These are phyloP conservation scores for Leptomonas pyrrhocoris DNA, from an alignment of 208 protist genomes.

Conservation along the genomic window DNA sequence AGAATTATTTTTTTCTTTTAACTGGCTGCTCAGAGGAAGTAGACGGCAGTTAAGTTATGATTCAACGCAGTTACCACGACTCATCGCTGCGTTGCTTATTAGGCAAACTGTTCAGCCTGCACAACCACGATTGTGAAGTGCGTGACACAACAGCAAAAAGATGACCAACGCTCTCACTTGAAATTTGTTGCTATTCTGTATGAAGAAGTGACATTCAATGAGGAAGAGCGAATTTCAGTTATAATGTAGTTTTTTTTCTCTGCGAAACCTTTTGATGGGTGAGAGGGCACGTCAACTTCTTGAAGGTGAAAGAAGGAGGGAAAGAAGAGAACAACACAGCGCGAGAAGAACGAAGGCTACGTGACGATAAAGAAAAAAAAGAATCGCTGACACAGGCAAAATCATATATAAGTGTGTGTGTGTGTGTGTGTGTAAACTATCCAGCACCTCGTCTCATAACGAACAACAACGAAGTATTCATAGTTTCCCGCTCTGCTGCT, in stretches of 20 bases:
- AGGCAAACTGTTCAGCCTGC: neutral
- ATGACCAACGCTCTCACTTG: neutral
- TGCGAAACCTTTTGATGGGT: slow-evolving; percentile 5
- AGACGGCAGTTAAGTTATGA: slow-evolving; percentile 1
- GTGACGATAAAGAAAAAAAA: slow-evolving; percentile 1
- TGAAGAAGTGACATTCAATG: neutral
- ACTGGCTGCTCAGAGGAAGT: neutral
- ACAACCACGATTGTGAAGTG: neutral
- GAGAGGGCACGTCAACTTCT: neutral
- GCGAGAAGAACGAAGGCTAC: too few relatives aligned
- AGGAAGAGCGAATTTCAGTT: neutral
- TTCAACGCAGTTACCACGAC: neutral
- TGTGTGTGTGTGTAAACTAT: neutral
- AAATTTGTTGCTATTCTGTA: too few relatives aligned
- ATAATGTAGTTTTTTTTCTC: neutral
- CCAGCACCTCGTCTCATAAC: too few relatives aligned
- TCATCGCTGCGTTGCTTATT: neutral
- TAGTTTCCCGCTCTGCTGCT: neutral
- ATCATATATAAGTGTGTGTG: neutral
- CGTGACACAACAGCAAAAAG: neutral
- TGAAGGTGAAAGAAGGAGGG: neutral
- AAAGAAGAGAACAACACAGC: neutral
- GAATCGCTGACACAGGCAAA: too few relatives aligned
- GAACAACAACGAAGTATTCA: too few relatives aligned
- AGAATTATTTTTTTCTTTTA: neutral